Evolutionary conservation across 2,329 filamentous ascomycete species (phyloP).

Genomic region (Monosporascus sp.): DNA sequence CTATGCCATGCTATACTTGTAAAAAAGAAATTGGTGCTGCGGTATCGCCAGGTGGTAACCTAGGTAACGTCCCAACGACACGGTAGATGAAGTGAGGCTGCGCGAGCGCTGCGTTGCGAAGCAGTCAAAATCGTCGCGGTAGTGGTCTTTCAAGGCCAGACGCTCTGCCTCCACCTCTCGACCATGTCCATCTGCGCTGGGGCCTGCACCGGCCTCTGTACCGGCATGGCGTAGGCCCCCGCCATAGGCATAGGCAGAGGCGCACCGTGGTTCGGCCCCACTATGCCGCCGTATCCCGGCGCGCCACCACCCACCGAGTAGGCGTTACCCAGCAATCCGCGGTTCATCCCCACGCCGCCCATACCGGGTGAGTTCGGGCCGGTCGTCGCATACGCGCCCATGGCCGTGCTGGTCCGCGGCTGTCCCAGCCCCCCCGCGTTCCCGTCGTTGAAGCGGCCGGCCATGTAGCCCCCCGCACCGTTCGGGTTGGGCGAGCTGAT

Average conservation of each 20-base stretch:
- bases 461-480: conserved; percentile 41
- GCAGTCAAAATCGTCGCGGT: too few species aligned
- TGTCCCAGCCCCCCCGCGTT: conserved; percentile 33
- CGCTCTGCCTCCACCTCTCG: conserved; percentile 28
- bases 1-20: background rate
- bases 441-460: conserved; percentile 52
- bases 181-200: conserved; percentile 26
- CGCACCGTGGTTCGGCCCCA: conserved; percentile 7
- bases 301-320: conserved; percentile 11
- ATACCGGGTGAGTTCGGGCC: background rate
- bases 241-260: conserved; percentile 13
- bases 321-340: conserved; percentile 17
- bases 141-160: conserved; percentile 16
- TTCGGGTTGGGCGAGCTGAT: conserved; percentile 27
- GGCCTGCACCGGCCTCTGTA: conserved; percentile 17
- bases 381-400: conserved; percentile 12
- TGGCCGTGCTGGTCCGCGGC: conserved; percentile 16
- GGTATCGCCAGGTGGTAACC: background rate
- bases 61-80: too few species aligned
- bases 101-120: too few species aligned
- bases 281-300: conserved; percentile 9
- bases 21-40: background rate
- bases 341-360: conserved; percentile 1
- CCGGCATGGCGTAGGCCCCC: conserved; percentile 13
- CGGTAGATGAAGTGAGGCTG: background rate